A percentile compares a stretch with the other conserved stretches of the same genome.
Evolutionary conservation across 2,329 filamentous ascomycete genomes (phyloP).

Genomic region (Leptosphaerulina australis): DNA sequence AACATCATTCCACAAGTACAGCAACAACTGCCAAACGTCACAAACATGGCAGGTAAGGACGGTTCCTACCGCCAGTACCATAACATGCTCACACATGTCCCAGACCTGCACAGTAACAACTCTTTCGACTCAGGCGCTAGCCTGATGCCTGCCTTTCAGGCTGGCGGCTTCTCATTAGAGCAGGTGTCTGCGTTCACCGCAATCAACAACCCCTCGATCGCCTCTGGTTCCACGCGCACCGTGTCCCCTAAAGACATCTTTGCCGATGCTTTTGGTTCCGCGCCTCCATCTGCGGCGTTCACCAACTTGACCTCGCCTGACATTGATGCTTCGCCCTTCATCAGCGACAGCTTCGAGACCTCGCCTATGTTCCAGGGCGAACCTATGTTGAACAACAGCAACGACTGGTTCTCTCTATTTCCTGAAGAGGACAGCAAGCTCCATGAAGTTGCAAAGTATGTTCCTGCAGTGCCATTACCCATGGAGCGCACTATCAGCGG

Average conservation of each 20-base stretch:
- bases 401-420: conserved; percentile 75
- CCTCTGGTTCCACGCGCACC: conserved; percentile 57
- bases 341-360: conserved; percentile 72
- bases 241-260: conserved; percentile 85
- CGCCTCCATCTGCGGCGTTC: conserved; percentile 80
- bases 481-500: conserved; percentile 53
- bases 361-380: conserved; percentile 74
- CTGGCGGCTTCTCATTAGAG: conserved; percentile 40
- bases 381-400: conserved; percentile 62
- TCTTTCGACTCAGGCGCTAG: conserved; percentile 56
- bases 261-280: conserved; percentile 71
- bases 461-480: conserved; percentile 30
- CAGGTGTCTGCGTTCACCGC: conserved; percentile 50
- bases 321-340: conserved; percentile 78
- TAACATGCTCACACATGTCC: conserved; percentile 38
- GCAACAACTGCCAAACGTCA: conserved; percentile 31
- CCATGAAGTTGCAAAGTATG: conserved; percentile 33
- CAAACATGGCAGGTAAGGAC: conserved; percentile 49
- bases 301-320: conserved; percentile 83
- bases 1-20: conserved; percentile 54
- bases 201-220: conserved; percentile 53
- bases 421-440: conserved; percentile 56
- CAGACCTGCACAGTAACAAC: conserved; percentile 49
- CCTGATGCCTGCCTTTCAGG: conserved; percentile 53
- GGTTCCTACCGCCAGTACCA: conserved; percentile 17